Evolutionary conservation across 2,329 filamentous ascomycete genomes (phyloP), one percentile per base, ranked within the genome.

Genomic region (Fusarium tricinctum): DNA sequence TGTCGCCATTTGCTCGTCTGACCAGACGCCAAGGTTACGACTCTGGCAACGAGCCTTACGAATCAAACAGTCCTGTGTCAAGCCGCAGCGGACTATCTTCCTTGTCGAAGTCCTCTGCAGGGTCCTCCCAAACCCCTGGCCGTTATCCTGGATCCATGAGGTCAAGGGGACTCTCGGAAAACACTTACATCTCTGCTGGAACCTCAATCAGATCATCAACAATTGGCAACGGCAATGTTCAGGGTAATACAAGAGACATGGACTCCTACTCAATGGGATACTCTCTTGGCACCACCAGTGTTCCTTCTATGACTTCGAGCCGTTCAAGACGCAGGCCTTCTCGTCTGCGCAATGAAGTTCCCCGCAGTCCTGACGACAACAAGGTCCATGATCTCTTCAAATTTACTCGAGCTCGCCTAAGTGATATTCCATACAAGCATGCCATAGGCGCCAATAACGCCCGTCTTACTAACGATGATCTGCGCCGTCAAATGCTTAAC

Each of bases 401-500:
- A 32, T 95, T 90, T 74, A 95, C 91, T 5, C 90, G 92, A 55
- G 90, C 91, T 43, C 89, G 94, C 17, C 83, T 98, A 8, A 91
- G 88, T 64, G 93, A 97, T 68, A 88, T 97, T 6, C 90, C 92
- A 0, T 97, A 97, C 76, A 90, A 91, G 72, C 88, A 91, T 47
- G 88, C 90, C 1, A 85, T 89, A 15, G 79, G 83, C 2, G 72
- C 84, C 15, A 86, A 91, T 68, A 85, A 88, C 56, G 78, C 82
- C 5, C 85, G 85, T 28, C 80, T 93, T 23, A 92, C 91, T 5
- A 90, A 90, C 63, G 91, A 97, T 71, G 91, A 97, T 70, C 85
- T 97, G 44, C 89, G 95, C 47, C 87, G 86, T 46, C 94, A 97
- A 78, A 97, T 99, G 94, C 85, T 99, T 6, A 92, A 87, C 70